Evolutionary conservation across 345 rosid species (phyloP), one percentile per base, ranked within the genome.

Genomic region (Arabidopsis suecica): DNA sequence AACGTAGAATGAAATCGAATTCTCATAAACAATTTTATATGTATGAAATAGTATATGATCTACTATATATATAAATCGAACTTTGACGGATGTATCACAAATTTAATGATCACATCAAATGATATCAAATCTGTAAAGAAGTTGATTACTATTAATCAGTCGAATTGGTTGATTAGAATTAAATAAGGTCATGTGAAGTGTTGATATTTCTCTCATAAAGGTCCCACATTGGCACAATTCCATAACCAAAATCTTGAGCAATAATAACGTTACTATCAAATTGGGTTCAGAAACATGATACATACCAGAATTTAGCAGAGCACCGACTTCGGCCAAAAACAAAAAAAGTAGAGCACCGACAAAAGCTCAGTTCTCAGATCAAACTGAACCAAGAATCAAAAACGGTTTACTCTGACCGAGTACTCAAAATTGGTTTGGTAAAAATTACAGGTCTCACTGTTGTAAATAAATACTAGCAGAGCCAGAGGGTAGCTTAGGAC

Each of bases 231-330:
- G 64, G 63, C 40, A 51, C 61, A 45, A 63, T 23, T 76, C 62
- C 25, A 51, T 22, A 55, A 42, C 22, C 25, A 7, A 16, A 56
- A 69, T 59, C 37, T 32, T 53, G 10, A 55, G 67, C 65, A 70
- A 77, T 77, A 70, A 77, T 77, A 55, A 70, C 47, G 71, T 70
- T 7, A 16, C 65, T 34, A 32, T 63, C 66, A 76, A 61, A 69
- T 33, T 61, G n/a, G 74, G 70, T 53, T 37, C 50, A 53, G 38
- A 74, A 63, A 63, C 76, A 77, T 38, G 60, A 69, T 56, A 63
- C 76, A 69, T 56, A 63, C 76, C 30, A 48, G 6, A 11, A 71
- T 77, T 71, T 65, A 77, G 62, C 69, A 62, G 22, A 48, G 10
- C 75, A 69, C 79, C 75, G 75, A 76, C 74, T 28, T 28, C 32